Percentiles rank a stretch among this genome's conserved stretches.
phyloP scores from a whole-genome alignment of 305 asterid genomes.

The Fraxinus albicans region DNA sequence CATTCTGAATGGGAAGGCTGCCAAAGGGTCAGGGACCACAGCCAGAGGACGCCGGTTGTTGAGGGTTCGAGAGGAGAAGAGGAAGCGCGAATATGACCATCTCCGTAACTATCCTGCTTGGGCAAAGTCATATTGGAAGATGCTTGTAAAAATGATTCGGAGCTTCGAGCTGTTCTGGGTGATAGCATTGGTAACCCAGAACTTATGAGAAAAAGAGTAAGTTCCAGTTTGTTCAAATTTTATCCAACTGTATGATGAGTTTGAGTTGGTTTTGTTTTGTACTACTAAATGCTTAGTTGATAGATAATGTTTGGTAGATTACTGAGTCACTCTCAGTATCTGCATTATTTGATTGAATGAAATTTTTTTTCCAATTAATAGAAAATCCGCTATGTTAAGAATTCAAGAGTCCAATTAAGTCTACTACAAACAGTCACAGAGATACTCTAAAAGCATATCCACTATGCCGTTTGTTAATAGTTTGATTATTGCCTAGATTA shows the following conservation, averaged over 20 bases:
- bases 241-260: background rate
- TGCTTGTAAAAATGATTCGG: constrained; percentile 80
- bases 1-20: constrained; percentile 30
- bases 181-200: constrained; percentile 94
- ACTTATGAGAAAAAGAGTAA: constrained; percentile 79
- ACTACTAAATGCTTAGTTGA: background rate
- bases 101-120: constrained; percentile 82
- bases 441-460: background rate
- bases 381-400: background rate
- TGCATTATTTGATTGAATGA: background rate
- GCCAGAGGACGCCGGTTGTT: constrained; percentile 85
- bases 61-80: constrained; percentile 87
- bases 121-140: constrained; percentile 90
- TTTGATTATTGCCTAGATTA: background rate
- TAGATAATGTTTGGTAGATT: background rate
- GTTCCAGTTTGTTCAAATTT: constrained; percentile 9
- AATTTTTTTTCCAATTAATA: background rate
- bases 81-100: constrained; percentile 71
- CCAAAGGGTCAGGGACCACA: constrained; percentile 85
- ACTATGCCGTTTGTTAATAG: background rate
- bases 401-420: background rate
- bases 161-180: constrained; percentile 90
- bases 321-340: background rate
- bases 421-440: background rate
- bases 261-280: background rate